Conservation (phyloP, 2,329 filamentous ascomycete genomes). For the Dothiorella sarmentorum region DNA sequence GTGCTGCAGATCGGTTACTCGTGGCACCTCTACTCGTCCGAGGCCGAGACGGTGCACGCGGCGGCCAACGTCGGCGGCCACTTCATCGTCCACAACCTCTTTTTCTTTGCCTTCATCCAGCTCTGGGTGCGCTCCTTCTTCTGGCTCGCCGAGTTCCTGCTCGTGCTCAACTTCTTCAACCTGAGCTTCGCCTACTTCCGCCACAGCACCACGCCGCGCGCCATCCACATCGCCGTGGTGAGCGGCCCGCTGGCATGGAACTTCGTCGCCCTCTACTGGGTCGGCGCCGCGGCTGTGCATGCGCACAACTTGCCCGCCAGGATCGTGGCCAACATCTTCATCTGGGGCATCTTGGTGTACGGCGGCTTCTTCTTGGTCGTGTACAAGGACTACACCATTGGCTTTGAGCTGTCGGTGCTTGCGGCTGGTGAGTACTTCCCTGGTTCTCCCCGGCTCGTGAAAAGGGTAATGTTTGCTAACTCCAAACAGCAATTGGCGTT, state of each 20-base stretch:
- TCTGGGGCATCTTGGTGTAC: slow-evolving; percentile 78
- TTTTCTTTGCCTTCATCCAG: slow-evolving; percentile 78
- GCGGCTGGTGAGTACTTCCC: slow-evolving; percentile 57
- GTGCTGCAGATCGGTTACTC: slow-evolving; percentile 74
- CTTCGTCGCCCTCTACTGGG: slow-evolving; percentile 84
- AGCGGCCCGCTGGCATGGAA: slow-evolving; percentile 82
- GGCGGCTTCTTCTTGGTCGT: slow-evolving; percentile 71
- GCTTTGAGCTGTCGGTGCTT: slow-evolving; percentile 72
- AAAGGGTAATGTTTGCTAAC: neutral
- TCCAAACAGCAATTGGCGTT: slow-evolving; percentile 60
- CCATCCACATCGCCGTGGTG: slow-evolving; percentile 73
- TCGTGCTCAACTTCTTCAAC: slow-evolving; percentile 80
- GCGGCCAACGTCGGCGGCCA: slow-evolving; percentile 77
- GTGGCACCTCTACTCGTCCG: slow-evolving; percentile 68
- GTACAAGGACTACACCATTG: slow-evolving; percentile 75
- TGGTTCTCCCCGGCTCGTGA: too few species aligned
- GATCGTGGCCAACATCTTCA: slow-evolving; percentile 80
- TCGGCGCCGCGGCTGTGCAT: slow-evolving; percentile 76
- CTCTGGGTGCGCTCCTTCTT: slow-evolving; percentile 77
- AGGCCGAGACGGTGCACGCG: slow-evolving; percentile 59
- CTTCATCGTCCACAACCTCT: slow-evolving; percentile 81
- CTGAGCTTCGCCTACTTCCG: slow-evolving; percentile 76
- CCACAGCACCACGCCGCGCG: slow-evolving; percentile 65
- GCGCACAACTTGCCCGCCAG: slow-evolving; percentile 64
- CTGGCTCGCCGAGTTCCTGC: slow-evolving; percentile 69